phyloP scores from a whole-genome alignment of 306 rosid genomes.

The Datisca glomerata region DNA sequence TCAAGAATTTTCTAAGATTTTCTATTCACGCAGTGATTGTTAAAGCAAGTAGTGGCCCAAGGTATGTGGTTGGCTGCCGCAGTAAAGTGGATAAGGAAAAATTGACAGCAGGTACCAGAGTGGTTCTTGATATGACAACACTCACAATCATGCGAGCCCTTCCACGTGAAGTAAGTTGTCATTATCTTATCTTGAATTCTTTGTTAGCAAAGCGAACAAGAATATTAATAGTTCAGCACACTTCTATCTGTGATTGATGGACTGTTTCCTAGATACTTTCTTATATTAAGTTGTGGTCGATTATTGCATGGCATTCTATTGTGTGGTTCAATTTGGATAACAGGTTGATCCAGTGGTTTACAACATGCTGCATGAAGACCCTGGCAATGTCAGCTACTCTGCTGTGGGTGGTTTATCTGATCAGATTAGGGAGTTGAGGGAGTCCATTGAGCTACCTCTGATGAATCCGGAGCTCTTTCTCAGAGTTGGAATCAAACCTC shows the following conservation, averaged over 20 bases:
- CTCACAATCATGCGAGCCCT: slow-evolving; percentile 91
- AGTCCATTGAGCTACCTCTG: slow-evolving; percentile 84
- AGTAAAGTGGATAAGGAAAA: slow-evolving; percentile 91
- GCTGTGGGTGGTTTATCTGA: slow-evolving; percentile 98
- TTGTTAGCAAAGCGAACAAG: slow-evolving; percentile 8
- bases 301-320: slow-evolving; percentile 5
- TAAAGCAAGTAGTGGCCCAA: slow-evolving; percentile 89
- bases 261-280: no score
- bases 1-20: slow-evolving; percentile 14
- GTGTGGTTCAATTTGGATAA: slow-evolving; percentile 12
- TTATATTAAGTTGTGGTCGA: no score
- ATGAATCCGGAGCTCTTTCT: slow-evolving; percentile 95
- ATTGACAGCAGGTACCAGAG: slow-evolving; percentile 80
- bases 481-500: slow-evolving; percentile 97
- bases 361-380: slow-evolving; percentile 96
- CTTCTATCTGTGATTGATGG: no score
- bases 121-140: slow-evolving; percentile 91
- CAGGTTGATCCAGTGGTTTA: slow-evolving; percentile 95
- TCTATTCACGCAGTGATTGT: slow-evolving; percentile 64
- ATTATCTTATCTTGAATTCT: no score
- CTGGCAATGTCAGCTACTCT: slow-evolving; percentile 94
- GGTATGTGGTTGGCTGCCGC: slow-evolving; percentile 93
- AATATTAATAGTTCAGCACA: no score
- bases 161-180: slow-evolving; percentile 74
- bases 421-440: slow-evolving; percentile 95